Conservation (phyloP, 768 basidiomycete species). For the Rubroboletus satanas region DNA sequence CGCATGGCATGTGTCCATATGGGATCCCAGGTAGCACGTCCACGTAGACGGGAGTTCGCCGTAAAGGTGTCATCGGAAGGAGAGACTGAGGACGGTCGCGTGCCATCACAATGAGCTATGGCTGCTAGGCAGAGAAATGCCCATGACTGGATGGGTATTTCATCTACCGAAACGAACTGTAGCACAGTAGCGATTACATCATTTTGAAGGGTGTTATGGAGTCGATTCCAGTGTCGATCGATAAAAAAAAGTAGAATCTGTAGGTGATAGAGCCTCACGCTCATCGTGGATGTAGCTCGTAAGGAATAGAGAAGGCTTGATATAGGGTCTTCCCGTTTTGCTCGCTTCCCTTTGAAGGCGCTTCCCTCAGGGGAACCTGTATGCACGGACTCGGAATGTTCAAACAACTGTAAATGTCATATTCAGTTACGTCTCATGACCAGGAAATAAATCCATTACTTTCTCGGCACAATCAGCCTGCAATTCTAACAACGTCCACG, state of each 20-base stretch:
- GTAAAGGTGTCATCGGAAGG: background rate
- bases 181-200: constrained; percentile 54
- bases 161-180: constrained; percentile 61
- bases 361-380: constrained; percentile 33
- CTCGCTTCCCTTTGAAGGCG: constrained; percentile 45
- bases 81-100: constrained; percentile 1
- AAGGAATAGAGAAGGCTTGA: constrained; percentile 50
- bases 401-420: constrained; percentile 47
- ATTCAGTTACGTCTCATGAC: constrained; percentile 2
- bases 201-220: constrained; percentile 57
- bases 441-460: constrained; percentile 36
- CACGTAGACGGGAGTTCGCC: constrained; percentile 4
- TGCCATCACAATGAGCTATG: constrained; percentile 53
- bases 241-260: constrained; percentile 85
- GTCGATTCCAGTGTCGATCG: constrained; percentile 64
- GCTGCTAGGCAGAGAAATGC: constrained; percentile 76
- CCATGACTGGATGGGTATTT: constrained; percentile 75
- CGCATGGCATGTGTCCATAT: constrained; percentile 84
- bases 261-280: constrained; percentile 48
- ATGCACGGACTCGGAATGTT: constrained; percentile 54
- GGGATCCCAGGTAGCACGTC: constrained; percentile 60
- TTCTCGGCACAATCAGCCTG: constrained; percentile 74
- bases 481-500: constrained; percentile 77
- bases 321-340: constrained; percentile 58
- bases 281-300: constrained; percentile 29